These are phyloP conservation scores for Arthrinium puccinioides DNA, from an alignment of 2,329 filamentous ascomycete genomes.

Conservation along the genomic window DNA sequence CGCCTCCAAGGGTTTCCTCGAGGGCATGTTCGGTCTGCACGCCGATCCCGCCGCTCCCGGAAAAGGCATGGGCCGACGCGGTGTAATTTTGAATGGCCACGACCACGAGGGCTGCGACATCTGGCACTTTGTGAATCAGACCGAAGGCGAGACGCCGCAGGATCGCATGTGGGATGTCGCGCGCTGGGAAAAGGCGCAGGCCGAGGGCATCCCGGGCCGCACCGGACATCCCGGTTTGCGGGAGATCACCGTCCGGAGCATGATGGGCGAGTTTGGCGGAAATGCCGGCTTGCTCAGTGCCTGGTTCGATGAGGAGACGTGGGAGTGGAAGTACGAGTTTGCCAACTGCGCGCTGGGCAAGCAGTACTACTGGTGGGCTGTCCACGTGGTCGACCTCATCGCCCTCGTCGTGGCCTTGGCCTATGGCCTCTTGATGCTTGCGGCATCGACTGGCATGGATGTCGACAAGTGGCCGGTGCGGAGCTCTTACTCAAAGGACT, in stretches of 20 bases:
- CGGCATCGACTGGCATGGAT: slow-evolving; percentile 1
- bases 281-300: slow-evolving; percentile 82
- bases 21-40: slow-evolving; percentile 76
- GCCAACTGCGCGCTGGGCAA: slow-evolving; percentile 69
- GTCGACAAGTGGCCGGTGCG: slow-evolving; percentile 7
- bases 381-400: slow-evolving; percentile 66
- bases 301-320: slow-evolving; percentile 72
- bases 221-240: slow-evolving; percentile 57
- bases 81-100: slow-evolving; percentile 84
- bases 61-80: slow-evolving; percentile 59
- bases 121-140: slow-evolving; percentile 71
- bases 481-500: no score
- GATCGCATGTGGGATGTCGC: slow-evolving; percentile 43
- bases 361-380: slow-evolving; percentile 91
- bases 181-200: slow-evolving; percentile 38
- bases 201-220: slow-evolving; percentile 30
- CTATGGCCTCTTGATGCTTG: slow-evolving; percentile 15
- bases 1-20: slow-evolving; percentile 67
- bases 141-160: slow-evolving; percentile 28
- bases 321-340: slow-evolving; percentile 80
- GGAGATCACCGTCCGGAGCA: slow-evolving; percentile 90
- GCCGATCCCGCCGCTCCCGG: slow-evolving; percentile 51
- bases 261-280: slow-evolving; percentile 97
- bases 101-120: slow-evolving; percentile 93
- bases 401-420: slow-evolving; percentile 24